A percentile compares a stretch with the other conserved stretches of the same genome.
Evolutionary conservation across 2,329 filamentous ascomycete genomes (phyloP).

Genomic region (Sporothrix schenckii): DNA sequence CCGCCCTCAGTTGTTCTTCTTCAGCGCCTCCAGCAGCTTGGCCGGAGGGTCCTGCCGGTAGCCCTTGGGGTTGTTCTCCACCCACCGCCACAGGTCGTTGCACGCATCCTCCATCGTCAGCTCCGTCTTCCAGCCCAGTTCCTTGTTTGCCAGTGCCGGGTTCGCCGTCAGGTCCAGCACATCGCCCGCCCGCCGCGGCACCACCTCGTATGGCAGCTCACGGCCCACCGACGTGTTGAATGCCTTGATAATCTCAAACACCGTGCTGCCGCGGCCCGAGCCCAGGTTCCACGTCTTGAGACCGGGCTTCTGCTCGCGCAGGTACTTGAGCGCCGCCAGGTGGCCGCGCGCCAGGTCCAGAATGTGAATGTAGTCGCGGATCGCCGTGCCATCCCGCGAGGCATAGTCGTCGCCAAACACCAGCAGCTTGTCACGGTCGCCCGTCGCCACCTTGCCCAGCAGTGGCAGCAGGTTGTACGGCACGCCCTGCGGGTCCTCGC

Average conservation of each 20-base stretch:
- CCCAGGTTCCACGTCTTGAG: slow-evolving; percentile 97
- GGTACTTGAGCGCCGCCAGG: slow-evolving; percentile 85
- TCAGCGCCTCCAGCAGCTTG: slow-evolving; percentile 68
- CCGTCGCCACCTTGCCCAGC: slow-evolving; percentile 92
- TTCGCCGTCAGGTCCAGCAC: slow-evolving; percentile 95
- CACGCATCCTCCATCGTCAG: slow-evolving; percentile 90
- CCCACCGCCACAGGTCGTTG: slow-evolving; percentile 94
- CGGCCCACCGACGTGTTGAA: slow-evolving; percentile 86
- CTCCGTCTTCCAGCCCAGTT: slow-evolving; percentile 91
- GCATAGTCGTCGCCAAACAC: slow-evolving; percentile 95
- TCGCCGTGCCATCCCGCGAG: slow-evolving; percentile 88
- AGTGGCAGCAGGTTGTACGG: slow-evolving; percentile 95
- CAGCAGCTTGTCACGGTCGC: slow-evolving; percentile 88
- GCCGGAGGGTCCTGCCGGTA: slow-evolving; percentile 91
- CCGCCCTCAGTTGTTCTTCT: slow-evolving; percentile 36
- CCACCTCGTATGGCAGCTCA: slow-evolving; percentile 84
- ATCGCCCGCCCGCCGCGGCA: slow-evolving; percentile 79
- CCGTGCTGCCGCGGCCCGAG: slow-evolving; percentile 90
- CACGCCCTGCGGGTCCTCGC: slow-evolving; percentile 93
- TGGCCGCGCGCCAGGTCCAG: slow-evolving; percentile 86
- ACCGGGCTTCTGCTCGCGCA: slow-evolving; percentile 80
- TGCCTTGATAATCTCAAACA: slow-evolving; percentile 96
- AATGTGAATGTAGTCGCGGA: slow-evolving; percentile 98
- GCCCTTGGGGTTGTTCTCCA: slow-evolving; percentile 92
- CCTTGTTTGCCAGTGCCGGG: slow-evolving; percentile 80